Percentiles rank a stretch among this genome's conserved stretches.
phyloP scores from a whole-genome alignment of 805 yeast genomes.

The Saccharomyces paradoxus region DNA sequence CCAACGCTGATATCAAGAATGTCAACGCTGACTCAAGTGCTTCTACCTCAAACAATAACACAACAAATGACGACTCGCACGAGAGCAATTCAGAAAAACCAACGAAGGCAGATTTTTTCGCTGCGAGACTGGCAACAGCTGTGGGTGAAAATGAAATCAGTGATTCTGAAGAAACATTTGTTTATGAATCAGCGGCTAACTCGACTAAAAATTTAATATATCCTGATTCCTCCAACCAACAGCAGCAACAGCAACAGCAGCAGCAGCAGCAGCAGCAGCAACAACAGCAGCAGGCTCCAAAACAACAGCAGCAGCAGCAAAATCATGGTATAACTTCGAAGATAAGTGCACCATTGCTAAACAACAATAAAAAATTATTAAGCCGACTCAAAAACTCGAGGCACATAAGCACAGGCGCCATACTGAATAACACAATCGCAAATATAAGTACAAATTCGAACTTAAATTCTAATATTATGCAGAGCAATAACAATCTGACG shows the following conservation, averaged over 20 bases:
- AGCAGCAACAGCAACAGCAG: conserved; percentile 4
- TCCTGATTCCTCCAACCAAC: conserved; percentile 7
- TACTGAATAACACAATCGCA: conserved; percentile 10
- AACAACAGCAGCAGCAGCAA: conserved; percentile 5
- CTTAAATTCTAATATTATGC: conserved; percentile 10
- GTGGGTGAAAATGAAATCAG: conserved; percentile 82
- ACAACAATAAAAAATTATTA: conserved; percentile 19
- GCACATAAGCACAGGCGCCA: conserved; percentile 28
- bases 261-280: conserved; percentile 17
- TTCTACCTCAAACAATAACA: neutral
- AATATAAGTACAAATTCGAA: conserved; percentile 2
- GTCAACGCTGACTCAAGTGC: conserved; percentile 6
- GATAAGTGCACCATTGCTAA: conserved; percentile 29
- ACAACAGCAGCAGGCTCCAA: conserved; percentile 2
- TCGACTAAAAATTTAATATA: conserved; percentile 22
- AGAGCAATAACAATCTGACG: conserved; percentile 1
- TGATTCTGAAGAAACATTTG: conserved; percentile 91
- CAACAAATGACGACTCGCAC: conserved; percentile 11
- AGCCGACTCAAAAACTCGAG: conserved; percentile 26
- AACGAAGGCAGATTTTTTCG: conserved; percentile 85
- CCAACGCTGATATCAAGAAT: conserved; percentile 2
- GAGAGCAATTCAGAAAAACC: conserved; percentile 21
- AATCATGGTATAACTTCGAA: conserved; percentile 25
- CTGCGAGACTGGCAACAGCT: conserved; percentile 90
- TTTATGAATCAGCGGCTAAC: conserved; percentile 55